These are phyloP conservation scores for Euphrasia arctica DNA, from an alignment of 305 asterid genomes.

Conservation along the genomic window DNA sequence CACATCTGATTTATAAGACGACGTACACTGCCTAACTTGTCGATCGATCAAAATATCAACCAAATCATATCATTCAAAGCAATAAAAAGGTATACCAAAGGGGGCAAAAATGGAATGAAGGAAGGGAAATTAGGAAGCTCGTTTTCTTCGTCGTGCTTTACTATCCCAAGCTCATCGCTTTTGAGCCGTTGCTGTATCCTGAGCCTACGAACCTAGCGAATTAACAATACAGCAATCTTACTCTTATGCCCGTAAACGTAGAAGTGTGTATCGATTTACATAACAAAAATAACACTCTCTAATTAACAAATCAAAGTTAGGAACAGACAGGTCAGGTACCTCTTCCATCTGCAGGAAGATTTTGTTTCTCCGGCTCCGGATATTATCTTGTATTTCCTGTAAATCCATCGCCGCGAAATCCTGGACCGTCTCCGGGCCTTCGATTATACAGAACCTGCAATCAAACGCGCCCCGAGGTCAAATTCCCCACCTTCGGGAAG, in stretches of 20 bases:
- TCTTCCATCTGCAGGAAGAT: constrained; percentile 82
- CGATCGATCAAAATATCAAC: neutral
- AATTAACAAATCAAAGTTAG: neutral
- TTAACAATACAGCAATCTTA: neutral
- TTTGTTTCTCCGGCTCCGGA: constrained; percentile 69
- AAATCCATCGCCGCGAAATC: constrained; percentile 72
- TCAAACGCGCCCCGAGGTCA: constrained; percentile 1
- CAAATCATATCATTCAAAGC: constrained; percentile 2
- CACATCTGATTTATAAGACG: constrained; percentile 20
- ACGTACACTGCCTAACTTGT: neutral
- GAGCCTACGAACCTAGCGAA: constrained; percentile 68
- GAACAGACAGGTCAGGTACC: constrained; percentile 32
- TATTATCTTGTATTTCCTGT: constrained; percentile 73
- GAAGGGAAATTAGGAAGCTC: constrained; percentile 81
- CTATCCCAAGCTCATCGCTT: constrained; percentile 56
- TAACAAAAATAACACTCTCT: neutral
- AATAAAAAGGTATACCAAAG: constrained; percentile 43
- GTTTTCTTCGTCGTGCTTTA: constrained; percentile 50
- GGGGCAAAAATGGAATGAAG: constrained; percentile 81
- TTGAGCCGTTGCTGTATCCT: constrained; percentile 71
- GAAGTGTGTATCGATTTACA: neutral
- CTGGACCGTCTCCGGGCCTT: constrained; percentile 78
- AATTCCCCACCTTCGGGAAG: neutral
- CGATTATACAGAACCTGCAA: constrained; percentile 73
- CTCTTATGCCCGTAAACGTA: constrained; percentile 2